Base-by-base conservation (phyloP, 2,329 filamentous ascomycete genomes). In the Colletotrichum sp. region DNA sequence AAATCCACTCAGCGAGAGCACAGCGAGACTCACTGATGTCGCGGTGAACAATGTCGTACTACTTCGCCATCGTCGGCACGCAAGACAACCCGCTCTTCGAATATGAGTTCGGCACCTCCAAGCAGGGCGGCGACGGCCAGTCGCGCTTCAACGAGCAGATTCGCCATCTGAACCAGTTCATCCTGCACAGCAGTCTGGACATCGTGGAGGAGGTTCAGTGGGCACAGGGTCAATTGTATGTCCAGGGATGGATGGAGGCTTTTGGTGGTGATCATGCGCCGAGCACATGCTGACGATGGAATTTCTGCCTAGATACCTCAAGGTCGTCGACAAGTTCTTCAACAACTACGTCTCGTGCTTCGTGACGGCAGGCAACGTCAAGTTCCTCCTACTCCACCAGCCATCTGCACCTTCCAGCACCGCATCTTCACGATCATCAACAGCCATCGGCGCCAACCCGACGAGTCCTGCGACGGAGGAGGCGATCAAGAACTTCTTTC, bases 201-300 rank as follows among this genome's bases (percentile, higher is more conserved):
- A 95, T 99, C 62, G 95, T 98, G 68, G 97, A 99, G 87, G 97
- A 99, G 85, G 93, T 96, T 34, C 97, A 99, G 87, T 99, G 97
- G 96, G 94, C 92, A 8, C 95, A 90, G 77, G 94, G 95, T 6
- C 93, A 95, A 80, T 94, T 98, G 95, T 98, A 87, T 78, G 83
- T 55, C 36, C 36, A 44, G 16, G 34, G 34, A 16, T 16, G 34
- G 34, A 36, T 36, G 15, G 28, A 18, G 57, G 21, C 52, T 57
- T 63, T 64, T 28, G 57, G 15, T 62, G 57, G 9, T 34, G 34
- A 52, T 21, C 32, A 36, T 21, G 13, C 44, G n/a, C 44, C 44
- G 5, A 6, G 3, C 30, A 26, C 13, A 52, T 28, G 60, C 72
- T 65, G 68, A 68, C 39, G 36, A 30, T 60, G 32, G 32, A 64